phyloP scores from a whole-genome alignment of 139 green algal species.

The Diplosphaera chodatii region DNA sequence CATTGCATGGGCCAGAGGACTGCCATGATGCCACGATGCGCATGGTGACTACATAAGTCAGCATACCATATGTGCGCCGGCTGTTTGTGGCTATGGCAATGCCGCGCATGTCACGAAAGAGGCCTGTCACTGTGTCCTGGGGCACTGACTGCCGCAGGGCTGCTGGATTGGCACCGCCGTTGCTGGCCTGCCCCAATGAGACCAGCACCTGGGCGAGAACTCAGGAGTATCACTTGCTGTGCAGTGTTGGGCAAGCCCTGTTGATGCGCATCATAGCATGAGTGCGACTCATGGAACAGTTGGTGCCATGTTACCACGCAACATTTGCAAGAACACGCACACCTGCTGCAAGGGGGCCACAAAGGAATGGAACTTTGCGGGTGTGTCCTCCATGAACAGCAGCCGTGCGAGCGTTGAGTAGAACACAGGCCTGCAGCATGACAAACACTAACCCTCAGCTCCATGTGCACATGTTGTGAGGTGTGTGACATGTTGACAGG shows the following conservation, averaged over 20 bases:
- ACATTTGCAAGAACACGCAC: too few species aligned
- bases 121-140: constrained; percentile 62
- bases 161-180: constrained; percentile 22
- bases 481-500: too few species aligned
- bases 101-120: constrained; percentile 91
- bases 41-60: too few species aligned
- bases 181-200: constrained; percentile 35
- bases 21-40: too few species aligned
- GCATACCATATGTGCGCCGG: constrained; percentile 64
- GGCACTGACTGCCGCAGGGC: constrained; percentile 51
- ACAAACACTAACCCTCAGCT: too few species aligned
- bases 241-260: too few species aligned
- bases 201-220: constrained; percentile 54
- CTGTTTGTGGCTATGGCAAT: constrained; percentile 85
- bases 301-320: too few species aligned
- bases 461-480: too few species aligned
- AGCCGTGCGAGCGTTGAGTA: constrained; percentile 88
- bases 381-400: constrained; percentile 95
- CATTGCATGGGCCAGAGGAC: too few species aligned
- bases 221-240: too few species aligned
- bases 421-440: constrained; percentile 89
- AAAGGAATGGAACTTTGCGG: constrained; percentile 83
- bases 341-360: constrained; percentile 83
- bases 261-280: too few species aligned
- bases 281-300: too few species aligned